Base-by-base conservation (phyloP, 352 stramenopile genomes). In the Phytophthora rubi region DNA sequence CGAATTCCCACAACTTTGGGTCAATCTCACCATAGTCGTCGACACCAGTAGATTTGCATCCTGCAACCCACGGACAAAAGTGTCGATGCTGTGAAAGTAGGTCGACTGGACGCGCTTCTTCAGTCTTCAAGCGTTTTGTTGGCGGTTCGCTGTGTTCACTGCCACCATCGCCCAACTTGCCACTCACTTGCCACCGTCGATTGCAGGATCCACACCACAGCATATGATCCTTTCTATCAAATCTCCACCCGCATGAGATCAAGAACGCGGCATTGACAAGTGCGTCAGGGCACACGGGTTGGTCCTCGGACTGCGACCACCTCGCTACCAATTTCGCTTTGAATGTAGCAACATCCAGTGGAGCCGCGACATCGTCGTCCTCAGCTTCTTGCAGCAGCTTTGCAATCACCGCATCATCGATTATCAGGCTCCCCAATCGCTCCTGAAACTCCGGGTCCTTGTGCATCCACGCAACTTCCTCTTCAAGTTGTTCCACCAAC, bases 51-150 rank as follows among this genome's bases (percentile, higher is more conserved):
- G 62, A 63, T 32, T 75, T 67, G 9, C 62, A 61, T 3, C 9
- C 61, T 7, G 64, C 32, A 33, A 90, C 63, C 84, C 82, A 90
- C 15, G 84, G 82, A 58, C 84, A 92, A 66, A 90, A 92, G 59
- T 78, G 77, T 26, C 84, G 84, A 47, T 92, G 84, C 30, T 82
- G 70, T 3, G 63, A 68, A 44, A 75, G 65, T 3, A 65, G 32
- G 51, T 75, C 60, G 10, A 71, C 45, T 56, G 52, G 28, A 30
- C 21, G 48, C 23, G 28, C 32, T 23, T 33, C 44, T 39, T 60
- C 32, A 28, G 42, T 23, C 62, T 77, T 82, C 7, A 71, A 53
- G 12, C 82, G 81, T 57, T 90, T 90, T 15, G 54, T 39, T 13
- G 71, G 51, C 4, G 57, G 49, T 3, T 80, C 73, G 16, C 39